Base-by-base conservation (phyloP, 2,329 filamentous ascomycete species). In the Claviceps spartinae region DNA sequence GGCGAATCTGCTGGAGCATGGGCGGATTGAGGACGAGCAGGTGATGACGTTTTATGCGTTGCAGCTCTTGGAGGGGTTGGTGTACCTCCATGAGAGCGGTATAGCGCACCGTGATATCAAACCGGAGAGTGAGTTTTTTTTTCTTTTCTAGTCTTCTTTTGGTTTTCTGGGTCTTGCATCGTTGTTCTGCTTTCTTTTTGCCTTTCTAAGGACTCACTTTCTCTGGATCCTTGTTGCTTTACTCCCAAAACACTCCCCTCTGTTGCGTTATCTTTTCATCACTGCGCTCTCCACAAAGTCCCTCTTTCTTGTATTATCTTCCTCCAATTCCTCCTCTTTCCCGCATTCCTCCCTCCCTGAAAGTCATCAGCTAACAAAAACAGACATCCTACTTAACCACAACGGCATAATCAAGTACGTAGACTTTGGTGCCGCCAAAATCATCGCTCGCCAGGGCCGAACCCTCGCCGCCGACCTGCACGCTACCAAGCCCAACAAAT, bases 401-500 rank as follows among this genome's bases (percentile, higher is more conserved):
- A 94, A 95, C 62, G 93, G 93, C 58, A 88, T 98, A 53, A 96
- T 98, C 73, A 98, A 98, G 67, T 98, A 95, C 64, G 93, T 98
- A 59, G 93, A 98, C 65, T 98, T 98, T 67, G 93, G 93, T 54
- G 93, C 93, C 1, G 91, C 93, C 55, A 98, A 97, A 67, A 86
- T 97, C 56, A 96, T 98, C 62, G 90, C 93, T 45, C 84, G 90
- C 47, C 88, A 96, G 67, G 90, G 90, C 55, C 88, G 89, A 60
- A 97, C 93, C 3, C 73, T 95, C 18, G 81, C 87, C 22, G 60
- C 61, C 14, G 78, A 82, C 60, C 68, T 83, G 50, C 73, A 76
- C 24, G 76, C 78, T 40, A 72, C 76, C 30, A 75, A 79, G 61
- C 78, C 84, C 48, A 90, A 95, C 68, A 86, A 89, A 64, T 93